Evolutionary conservation across 192 early-diverging fungal species (phyloP), one percentile per base, ranked within the genome.

Genomic region (Umbelopsis sp.): DNA sequence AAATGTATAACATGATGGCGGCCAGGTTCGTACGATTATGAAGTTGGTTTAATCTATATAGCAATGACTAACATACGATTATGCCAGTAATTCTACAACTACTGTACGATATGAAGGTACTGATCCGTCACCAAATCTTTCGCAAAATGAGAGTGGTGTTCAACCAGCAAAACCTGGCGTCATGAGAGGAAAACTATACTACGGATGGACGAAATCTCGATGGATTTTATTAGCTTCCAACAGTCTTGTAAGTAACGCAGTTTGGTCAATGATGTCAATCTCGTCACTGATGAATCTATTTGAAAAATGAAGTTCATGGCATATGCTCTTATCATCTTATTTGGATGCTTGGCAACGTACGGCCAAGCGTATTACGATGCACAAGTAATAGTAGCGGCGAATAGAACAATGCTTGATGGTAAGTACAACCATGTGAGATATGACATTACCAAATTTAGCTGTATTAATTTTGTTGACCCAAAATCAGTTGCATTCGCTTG

Each of bases 401-500:
- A 71, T 30, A 25, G 16, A 49, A 46, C 12, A 13, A 64, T 71
- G 15, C n/a, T 71, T 13, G 61, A n/a, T 18, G 70, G 70, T 71
- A 71, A 71, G 25, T 4, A 15, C 5, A 49, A 49, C 48, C 20
- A 20, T 49, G 48, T 6, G 48, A 49, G 15, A 49, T 20, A 25
- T 20, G 23, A 51, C 5, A 15, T 41, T 41, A 6, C 37, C 37
- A 8, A 12, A 12, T 18, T 41, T 47, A 22, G 11, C 23, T 33
- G 23, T 10, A 49, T 25, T 47, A 15, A 51, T 23, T 33, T 33
- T 46, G 21, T 33, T 58, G 41, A 16, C 30, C 13, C 44, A n/a
- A 65, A 64, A 64, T 44, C 49, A 82, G 77, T 82, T 23, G 15
- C 72, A 22, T 53, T 75, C 9, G 72, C 67, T 1, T 74, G 49